A percentile compares a stretch with the other conserved stretches of the same genome.
phyloP scores from a whole-genome alignment of 352 stramenopile genomes.

The Pythium coloratum region DNA sequence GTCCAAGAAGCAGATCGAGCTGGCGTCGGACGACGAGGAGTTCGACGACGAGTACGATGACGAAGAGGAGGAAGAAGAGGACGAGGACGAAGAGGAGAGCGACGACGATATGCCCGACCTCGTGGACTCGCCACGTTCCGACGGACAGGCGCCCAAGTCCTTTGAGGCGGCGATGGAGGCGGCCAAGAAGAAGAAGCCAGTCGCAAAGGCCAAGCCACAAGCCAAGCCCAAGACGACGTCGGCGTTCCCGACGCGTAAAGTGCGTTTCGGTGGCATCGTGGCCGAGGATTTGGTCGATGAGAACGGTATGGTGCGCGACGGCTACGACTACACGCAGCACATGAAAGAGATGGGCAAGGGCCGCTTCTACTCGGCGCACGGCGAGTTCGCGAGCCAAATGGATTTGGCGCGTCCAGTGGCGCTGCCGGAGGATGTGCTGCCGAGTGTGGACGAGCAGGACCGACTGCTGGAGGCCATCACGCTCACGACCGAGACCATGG shows the following conservation, averaged over 20 bases:
- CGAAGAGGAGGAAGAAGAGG: conserved; percentile 24
- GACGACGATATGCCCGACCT: conserved; percentile 29
- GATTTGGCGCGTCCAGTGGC: conserved; percentile 63
- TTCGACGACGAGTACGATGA: conserved; percentile 34
- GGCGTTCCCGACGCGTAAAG: conserved; percentile 56
- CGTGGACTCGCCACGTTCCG: conserved; percentile 18
- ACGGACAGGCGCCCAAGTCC: conserved; percentile 15
- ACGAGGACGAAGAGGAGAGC: conserved; percentile 32
- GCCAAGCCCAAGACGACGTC: conserved; percentile 9
- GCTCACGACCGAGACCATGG: conserved; percentile 85
- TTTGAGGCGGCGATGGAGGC: conserved; percentile 17
- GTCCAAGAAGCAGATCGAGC: conserved; percentile 62
- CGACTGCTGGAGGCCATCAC: conserved; percentile 84
- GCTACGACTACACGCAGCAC: conserved; percentile 93
- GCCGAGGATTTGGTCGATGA: conserved; percentile 83
- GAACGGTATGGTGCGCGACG: conserved; percentile 88
- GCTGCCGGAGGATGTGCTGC: conserved; percentile 65
- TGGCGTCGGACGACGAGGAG: conserved; percentile 52
- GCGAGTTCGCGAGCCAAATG: conserved; percentile 62
- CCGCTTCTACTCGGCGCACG: conserved; percentile 77
- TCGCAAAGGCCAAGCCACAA: conserved; percentile 18
- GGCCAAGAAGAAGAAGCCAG: conserved; percentile 20
- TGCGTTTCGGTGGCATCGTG: conserved; percentile 63
- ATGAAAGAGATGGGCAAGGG: conserved; percentile 90
- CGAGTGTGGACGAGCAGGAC: conserved; percentile 67